Evolutionary conservation across 805 yeast genomes (phyloP).

Genomic region (Ogataea degrootiae): DNA sequence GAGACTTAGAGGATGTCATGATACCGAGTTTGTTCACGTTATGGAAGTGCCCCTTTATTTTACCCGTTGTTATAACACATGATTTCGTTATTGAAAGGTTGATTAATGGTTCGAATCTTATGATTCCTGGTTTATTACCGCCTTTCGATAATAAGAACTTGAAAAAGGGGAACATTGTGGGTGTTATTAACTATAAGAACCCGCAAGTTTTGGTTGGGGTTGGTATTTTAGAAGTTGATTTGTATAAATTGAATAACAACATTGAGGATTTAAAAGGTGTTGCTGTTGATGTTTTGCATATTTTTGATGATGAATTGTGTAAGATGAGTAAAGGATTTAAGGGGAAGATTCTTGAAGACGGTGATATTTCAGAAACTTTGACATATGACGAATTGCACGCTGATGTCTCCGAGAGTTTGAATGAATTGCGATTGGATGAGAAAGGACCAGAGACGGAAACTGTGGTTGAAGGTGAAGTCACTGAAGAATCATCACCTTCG

Average conservation of each 20-base stretch:
- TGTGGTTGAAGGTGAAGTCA: conserved; percentile 14
- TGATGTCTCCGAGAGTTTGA: background rate
- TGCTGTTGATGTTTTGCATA: conserved; percentile 72
- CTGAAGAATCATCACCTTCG: background rate
- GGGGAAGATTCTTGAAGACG: conserved; percentile 5
- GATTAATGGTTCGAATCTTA: conserved; percentile 75
- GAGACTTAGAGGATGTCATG: conserved; percentile 38
- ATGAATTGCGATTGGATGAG: conserved; percentile 2
- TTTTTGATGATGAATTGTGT: conserved; percentile 59
- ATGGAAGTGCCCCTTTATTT: conserved; percentile 62
- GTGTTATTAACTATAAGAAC: conserved; percentile 53
- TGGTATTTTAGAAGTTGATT: conserved; percentile 53
- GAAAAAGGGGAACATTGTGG: conserved; percentile 58
- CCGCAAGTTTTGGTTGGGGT: conserved; percentile 70
- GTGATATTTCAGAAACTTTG: background rate
- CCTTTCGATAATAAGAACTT: conserved; percentile 48
- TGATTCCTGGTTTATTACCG: conserved; percentile 67
- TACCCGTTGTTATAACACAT: conserved; percentile 71
- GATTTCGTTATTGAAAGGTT: conserved; percentile 65
- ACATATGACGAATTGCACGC: background rate
- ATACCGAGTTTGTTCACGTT: conserved; percentile 71
- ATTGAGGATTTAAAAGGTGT: conserved; percentile 70
- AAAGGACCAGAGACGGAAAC: conserved; percentile 14
- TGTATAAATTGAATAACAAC: conserved; percentile 34
- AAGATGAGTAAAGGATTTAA: conserved; percentile 40